Evolutionary conservation across 768 basidiomycete species (phyloP).

Genomic region (Kwoniella botswanensis): DNA sequence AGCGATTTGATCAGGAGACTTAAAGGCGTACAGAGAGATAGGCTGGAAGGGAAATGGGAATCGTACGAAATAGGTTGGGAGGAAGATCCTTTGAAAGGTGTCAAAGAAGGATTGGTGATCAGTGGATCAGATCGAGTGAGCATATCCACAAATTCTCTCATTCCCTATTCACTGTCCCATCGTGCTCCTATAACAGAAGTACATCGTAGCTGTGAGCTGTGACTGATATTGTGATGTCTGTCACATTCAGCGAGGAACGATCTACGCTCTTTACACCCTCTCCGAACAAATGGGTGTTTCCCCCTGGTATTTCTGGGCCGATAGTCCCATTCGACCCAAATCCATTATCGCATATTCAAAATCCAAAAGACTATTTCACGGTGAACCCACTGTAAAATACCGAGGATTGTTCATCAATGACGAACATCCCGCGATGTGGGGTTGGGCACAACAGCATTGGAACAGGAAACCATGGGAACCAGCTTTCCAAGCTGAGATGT

Average conservation of each 20-base stretch:
- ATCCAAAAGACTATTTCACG: slow-evolving; percentile 62
- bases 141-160: neutral
- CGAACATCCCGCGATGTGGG: slow-evolving; percentile 73
- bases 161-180: too few relatives aligned
- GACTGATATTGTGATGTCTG: neutral
- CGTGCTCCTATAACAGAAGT: too few relatives aligned
- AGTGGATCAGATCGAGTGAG: slow-evolving; percentile 67
- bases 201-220: too few relatives aligned
- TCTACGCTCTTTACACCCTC: slow-evolving; percentile 71
- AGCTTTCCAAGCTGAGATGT: slow-evolving; percentile 65
- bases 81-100: slow-evolving; percentile 66
- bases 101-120: slow-evolving; percentile 70
- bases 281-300: slow-evolving; percentile 71
- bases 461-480: slow-evolving; percentile 68
- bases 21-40: slow-evolving; percentile 64
- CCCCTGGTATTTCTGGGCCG: slow-evolving; percentile 69
- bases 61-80: slow-evolving; percentile 66
- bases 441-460: slow-evolving; percentile 73
- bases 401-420: slow-evolving; percentile 77
- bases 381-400: slow-evolving; percentile 71
- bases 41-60: slow-evolving; percentile 72
- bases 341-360: slow-evolving; percentile 60
- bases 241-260: slow-evolving; percentile 65
- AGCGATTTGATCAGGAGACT: slow-evolving; percentile 66
- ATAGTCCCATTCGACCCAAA: slow-evolving; percentile 67